A percentile compares a stretch with the other conserved stretches of the same genome.
phyloP scores from a whole-genome alignment of 1,139 yeast genomes.

The Hansenula sp. region DNA sequence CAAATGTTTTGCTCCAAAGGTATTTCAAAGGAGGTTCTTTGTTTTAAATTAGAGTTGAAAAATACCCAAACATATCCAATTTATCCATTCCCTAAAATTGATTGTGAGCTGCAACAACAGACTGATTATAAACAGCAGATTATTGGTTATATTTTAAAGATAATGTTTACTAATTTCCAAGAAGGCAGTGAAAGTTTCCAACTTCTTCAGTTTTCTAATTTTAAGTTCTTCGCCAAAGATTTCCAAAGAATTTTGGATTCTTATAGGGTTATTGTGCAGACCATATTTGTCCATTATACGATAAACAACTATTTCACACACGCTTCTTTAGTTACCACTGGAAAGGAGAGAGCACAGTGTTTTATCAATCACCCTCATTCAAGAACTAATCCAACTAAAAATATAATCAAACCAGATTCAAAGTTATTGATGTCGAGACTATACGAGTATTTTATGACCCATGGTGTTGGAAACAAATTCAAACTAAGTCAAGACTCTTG shows the following conservation, averaged over 20 bases:
- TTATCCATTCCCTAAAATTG: too few relatives aligned
- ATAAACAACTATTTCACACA: neutral
- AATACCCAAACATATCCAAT: neutral
- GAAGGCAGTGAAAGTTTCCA: too few relatives aligned
- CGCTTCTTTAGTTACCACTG: neutral
- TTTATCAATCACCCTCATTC: neutral
- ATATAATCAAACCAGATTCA: neutral
- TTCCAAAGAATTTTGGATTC: neutral
- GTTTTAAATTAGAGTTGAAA: neutral
- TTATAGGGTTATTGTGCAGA: neutral
- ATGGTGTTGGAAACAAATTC: neutral
- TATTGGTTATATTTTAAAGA: neutral
- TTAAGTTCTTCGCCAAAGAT: neutral
- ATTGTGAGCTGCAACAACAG: too few relatives aligned
- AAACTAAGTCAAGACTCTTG: neutral
- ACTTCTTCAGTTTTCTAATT: too few relatives aligned
- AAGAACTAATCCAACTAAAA: neutral
- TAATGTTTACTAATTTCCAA: neutral
- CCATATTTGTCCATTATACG: neutral
- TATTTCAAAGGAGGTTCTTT: neutral
- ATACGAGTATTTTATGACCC: neutral
- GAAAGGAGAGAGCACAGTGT: neutral
- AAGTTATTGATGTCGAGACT: neutral
- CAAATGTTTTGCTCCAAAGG: neutral
- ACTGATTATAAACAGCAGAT: neutral